These are phyloP conservation scores for Fusarium illudens DNA, from an alignment of 2,329 filamentous ascomycete genomes.

Conservation along the genomic window DNA sequence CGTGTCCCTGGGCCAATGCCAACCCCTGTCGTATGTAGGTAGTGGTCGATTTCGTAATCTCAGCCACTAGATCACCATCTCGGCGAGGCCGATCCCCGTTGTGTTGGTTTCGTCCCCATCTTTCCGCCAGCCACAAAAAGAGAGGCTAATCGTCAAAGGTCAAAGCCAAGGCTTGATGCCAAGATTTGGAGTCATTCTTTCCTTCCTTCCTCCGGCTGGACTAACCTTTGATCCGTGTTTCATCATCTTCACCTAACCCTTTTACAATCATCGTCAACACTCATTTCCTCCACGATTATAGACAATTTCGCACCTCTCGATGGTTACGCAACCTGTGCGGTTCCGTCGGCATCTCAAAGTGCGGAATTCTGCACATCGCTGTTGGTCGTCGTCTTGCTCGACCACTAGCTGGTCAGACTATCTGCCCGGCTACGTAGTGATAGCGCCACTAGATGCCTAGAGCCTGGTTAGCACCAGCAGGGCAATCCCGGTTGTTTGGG, in stretches of 20 bases:
- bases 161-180: neutral
- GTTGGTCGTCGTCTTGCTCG: neutral
- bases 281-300: neutral
- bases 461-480: neutral
- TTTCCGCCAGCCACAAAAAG: neutral
- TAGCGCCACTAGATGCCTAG: neutral
- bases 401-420: neutral
- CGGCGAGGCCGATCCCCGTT: conserved; percentile 2
- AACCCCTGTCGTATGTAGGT: conserved; percentile 1
- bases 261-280: neutral
- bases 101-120: neutral
- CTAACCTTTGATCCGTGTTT: neutral
- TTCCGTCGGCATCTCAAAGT: neutral
- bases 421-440: neutral
- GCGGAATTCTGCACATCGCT: neutral
- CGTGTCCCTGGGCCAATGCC: neutral
- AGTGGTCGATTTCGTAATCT: neutral
- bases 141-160: too few relatives aligned
- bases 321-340: neutral
- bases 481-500: neutral
- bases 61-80: conserved; percentile 9
- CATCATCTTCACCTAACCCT: neutral
- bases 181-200: neutral
- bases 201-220: neutral
- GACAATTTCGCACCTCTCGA: neutral